These are phyloP conservation scores for Kluyveromyces lactis DNA, from an alignment of 805 yeast species.

Conservation along the genomic window DNA sequence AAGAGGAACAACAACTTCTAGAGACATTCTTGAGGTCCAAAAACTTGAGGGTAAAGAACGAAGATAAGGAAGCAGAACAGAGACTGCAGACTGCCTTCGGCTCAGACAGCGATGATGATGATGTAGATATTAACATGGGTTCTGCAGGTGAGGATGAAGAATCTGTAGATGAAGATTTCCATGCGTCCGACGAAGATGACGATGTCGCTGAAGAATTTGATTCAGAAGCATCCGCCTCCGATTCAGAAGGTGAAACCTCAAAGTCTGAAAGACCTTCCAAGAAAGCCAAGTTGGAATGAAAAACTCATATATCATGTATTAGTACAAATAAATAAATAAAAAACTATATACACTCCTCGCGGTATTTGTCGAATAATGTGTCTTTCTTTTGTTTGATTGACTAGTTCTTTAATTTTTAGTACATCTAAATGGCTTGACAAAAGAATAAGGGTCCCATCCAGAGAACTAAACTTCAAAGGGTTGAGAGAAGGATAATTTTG, in stretches of 20 bases:
- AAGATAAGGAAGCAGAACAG: constrained; percentile 79
- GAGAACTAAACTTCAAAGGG: too few relatives aligned
- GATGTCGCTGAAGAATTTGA: constrained; percentile 83
- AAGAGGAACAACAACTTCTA: constrained; percentile 78
- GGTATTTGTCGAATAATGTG: too few relatives aligned
- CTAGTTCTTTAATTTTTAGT: too few relatives aligned
- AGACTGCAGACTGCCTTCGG: constrained; percentile 71
- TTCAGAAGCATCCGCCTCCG: constrained; percentile 39
- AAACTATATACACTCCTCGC: too few relatives aligned
- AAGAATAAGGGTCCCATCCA: too few relatives aligned
- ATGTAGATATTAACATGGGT: constrained; percentile 41
- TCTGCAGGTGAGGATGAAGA: constrained; percentile 80
- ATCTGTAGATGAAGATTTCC: constrained; percentile 80
- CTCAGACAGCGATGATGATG: constrained; percentile 43
- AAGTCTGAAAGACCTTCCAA: constrained; percentile 31
- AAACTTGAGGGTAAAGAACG: constrained; percentile 76
- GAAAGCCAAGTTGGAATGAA: constrained; percentile 25
- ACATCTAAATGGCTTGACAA: too few relatives aligned
- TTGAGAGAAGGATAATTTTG: too few relatives aligned
- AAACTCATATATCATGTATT: not conserved
- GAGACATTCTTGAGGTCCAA: constrained; percentile 72
- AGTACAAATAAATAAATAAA: too few relatives aligned
- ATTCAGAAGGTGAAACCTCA: constrained; percentile 24
- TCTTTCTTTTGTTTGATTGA: too few relatives aligned
- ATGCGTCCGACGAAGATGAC: constrained; percentile 39